phyloP scores from a whole-genome alignment of 805 yeast species.

The Starmerella sp. region DNA sequence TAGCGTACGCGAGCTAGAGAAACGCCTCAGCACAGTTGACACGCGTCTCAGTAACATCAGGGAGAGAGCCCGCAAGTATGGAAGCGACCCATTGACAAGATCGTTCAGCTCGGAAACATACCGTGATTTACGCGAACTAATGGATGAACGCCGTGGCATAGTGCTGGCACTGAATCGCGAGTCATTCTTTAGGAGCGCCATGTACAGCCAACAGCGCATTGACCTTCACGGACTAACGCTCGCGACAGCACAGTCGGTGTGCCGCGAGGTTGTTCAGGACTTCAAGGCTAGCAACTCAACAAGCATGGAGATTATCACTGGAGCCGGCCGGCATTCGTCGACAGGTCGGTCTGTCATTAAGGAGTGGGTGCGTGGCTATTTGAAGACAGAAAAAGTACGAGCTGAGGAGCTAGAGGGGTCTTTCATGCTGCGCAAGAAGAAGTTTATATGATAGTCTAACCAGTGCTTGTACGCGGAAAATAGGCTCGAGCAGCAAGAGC shows the following conservation, averaged over 20 bases:
- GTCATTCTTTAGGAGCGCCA: neutral
- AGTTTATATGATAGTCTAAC: neutral
- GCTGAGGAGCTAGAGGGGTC: slow-evolving; percentile 14
- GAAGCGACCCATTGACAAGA: neutral
- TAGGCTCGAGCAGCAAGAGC: too few relatives aligned
- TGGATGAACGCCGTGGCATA: neutral
- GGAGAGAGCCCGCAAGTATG: neutral
- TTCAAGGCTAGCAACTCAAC: neutral
- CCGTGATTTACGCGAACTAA: neutral
- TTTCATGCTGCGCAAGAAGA: slow-evolving; percentile 7
- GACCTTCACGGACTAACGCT: slow-evolving; percentile 18
- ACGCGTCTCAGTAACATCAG: neutral
- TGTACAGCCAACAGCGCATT: neutral
- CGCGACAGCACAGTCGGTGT: slow-evolving; percentile 9
- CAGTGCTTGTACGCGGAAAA: too few relatives aligned
- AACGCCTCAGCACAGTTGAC: neutral
- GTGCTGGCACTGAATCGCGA: slow-evolving; percentile 8
- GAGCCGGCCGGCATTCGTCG: slow-evolving; percentile 16
- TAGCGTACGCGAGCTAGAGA: neutral
- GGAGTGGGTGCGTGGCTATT: slow-evolving; percentile 14
- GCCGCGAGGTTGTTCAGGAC: slow-evolving; percentile 2
- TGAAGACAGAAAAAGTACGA: slow-evolving; percentile 3
- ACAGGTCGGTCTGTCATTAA: slow-evolving; percentile 14
- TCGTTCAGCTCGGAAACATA: neutral
- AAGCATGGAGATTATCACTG: slow-evolving; percentile 14